Base-by-base conservation (phyloP, 2,329 filamentous ascomycete genomes). In the Aureobasidium sp. region DNA sequence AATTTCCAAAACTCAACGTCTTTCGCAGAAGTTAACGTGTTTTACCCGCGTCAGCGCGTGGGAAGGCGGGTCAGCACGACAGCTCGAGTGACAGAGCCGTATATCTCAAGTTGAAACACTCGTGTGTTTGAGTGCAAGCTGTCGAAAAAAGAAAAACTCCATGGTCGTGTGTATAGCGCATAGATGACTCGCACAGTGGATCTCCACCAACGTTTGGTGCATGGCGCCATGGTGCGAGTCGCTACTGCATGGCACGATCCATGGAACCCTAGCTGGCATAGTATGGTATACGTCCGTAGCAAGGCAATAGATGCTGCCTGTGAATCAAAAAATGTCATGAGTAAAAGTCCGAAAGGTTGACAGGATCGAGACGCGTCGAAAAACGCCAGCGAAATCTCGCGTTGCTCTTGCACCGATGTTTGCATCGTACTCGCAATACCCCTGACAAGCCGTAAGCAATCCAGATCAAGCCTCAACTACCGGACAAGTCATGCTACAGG, bases 391-490 rank as follows among this genome's bases (percentile, higher is more conserved):
- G 22, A 29, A 6, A 3, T 55, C 17, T 27, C 51, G 51, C n/a
- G 36, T 55, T 14, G 15, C 36, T 37, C 37, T 41, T 53, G 22
- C 34, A 22, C 8, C 49, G 20, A 37, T 25, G 17, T 17, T 29
- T 15, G 36, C 34, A 22, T 53, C 47, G n/a, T 20, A 25, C 22
- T 39, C 22, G 34, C 8, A 20, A 14, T 9, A 27, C 29, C 41
- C 42, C 7, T 47, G 42, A 47, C 17, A 31, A 57, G n/a, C 27
- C 25, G 2, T 29, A 6, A 25, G 25, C n/a, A 34, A 29, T 58
- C 55, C 41, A 58, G 42, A 58, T 47, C 55, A 58, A 58, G 55
- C 55, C 55, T 42, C 39, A 27, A 15, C 9, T 34, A 56, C 17
- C 39, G 37, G 52, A 5, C 39, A 56, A 25, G 52, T 44, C 39